A percentile compares a stretch with the other conserved stretches of the same genome.
Evolutionary conservation across 257 asterid genomes (phyloP).

Genomic region (Hygrophila difformis): DNA sequence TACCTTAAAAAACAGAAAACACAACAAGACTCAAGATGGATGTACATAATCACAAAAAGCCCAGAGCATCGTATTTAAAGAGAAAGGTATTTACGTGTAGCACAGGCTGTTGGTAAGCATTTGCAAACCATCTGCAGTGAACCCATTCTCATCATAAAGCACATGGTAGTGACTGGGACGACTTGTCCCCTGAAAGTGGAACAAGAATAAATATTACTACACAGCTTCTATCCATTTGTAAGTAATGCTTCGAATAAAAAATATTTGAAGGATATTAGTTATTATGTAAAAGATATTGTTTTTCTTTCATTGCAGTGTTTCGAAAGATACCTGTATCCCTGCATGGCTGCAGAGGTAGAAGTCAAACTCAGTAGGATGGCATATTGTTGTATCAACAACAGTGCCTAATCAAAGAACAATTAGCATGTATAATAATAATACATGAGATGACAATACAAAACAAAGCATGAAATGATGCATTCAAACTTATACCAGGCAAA

Average conservation of each 20-base stretch:
- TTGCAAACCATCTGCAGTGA: constrained; percentile 68
- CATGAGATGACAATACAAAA: background rate
- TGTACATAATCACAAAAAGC: background rate
- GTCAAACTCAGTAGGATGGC: constrained; percentile 77
- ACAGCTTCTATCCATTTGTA: no score
- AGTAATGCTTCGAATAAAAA: no score
- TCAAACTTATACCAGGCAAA: constrained; percentile 45
- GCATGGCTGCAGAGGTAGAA: constrained; percentile 82
- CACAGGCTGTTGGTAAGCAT: constrained; percentile 55
- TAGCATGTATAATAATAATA: background rate
- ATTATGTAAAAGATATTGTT: no score
- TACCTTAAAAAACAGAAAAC: constrained; percentile 29
- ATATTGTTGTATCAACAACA: constrained; percentile 63
- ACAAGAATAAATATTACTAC: background rate
- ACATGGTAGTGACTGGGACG: constrained; percentile 88
- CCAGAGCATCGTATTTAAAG: no score
- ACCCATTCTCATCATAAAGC: constrained; percentile 55
- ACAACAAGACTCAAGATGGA: background rate
- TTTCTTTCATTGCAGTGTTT: no score
- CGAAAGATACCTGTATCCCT: constrained; percentile 55
- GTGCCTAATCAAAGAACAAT: constrained; percentile 41
- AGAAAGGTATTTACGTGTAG: constrained; percentile 51
- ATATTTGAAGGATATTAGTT: no score
- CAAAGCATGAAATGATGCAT: background rate
- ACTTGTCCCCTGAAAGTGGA: constrained; percentile 56